Percentiles rank a stretch among this genome's conserved stretches.
Conservation (phyloP, 495 filamentous ascomycete genomes). For the Darksidea phi region DNA sequence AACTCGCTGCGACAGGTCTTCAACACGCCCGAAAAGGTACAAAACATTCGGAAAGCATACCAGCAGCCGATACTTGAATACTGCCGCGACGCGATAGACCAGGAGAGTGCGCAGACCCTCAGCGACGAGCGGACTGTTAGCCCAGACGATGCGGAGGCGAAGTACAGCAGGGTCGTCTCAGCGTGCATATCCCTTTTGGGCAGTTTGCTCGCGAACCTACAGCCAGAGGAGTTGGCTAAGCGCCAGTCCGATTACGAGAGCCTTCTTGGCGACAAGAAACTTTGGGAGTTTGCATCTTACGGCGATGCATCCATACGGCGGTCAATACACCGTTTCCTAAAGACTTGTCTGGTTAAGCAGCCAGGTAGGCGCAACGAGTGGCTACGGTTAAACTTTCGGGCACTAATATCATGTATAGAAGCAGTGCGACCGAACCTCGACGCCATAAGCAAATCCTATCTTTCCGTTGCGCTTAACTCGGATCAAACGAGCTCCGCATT, state of each 20-base stretch:
- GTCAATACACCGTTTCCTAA: constrained; percentile 65
- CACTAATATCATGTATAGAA: constrained; percentile 29
- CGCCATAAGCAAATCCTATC: constrained; percentile 60
- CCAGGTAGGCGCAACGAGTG: constrained; percentile 35
- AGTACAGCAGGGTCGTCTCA: constrained; percentile 76
- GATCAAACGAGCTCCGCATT: constrained; percentile 70
- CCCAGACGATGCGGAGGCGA: constrained; percentile 77
- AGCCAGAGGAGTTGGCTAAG: constrained; percentile 36
- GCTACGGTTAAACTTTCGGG: neutral
- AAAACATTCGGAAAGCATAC: constrained; percentile 72
- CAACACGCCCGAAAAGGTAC: constrained; percentile 71
- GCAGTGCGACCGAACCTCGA: constrained; percentile 54
- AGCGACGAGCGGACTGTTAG: constrained; percentile 85
- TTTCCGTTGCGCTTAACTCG: constrained; percentile 65
- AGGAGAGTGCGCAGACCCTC: constrained; percentile 75
- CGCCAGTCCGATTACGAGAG: constrained; percentile 49
- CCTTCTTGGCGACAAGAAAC: constrained; percentile 61
- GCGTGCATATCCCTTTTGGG: constrained; percentile 59
- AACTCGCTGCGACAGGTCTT: constrained; percentile 74
- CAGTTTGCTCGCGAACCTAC: constrained; percentile 50
- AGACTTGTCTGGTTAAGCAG: constrained; percentile 46
- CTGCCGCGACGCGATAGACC: constrained; percentile 68
- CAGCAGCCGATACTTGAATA: constrained; percentile 75
- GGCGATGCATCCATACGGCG: constrained; percentile 71
- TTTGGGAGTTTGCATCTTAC: constrained; percentile 73